Base-by-base conservation (phyloP, 805 yeast species). In the Hagleromyces aurorensis region DNA sequence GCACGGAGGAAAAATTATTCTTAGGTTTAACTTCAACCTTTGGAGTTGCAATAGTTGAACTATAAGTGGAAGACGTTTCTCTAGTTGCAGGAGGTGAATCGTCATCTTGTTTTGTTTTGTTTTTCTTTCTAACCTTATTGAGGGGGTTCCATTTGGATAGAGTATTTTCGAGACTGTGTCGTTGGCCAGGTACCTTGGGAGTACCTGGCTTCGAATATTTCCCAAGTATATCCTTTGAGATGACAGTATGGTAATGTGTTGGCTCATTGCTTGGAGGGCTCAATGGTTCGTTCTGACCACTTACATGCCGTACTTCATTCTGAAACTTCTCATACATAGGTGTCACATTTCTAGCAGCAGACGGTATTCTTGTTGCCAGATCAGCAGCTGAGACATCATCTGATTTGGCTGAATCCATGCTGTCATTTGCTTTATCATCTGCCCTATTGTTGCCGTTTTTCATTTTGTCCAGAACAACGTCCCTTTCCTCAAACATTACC, bases 401-500 rank as follows among this genome's bases (percentile, higher is more conserved):
- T 14, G 23, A 17, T 10, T 23, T 23, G 19, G 21, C 19, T 10
- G 25, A 25, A 6, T 28, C 11, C 4, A 33, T 21, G 12, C 29
- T 25, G 10, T 23, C 27, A 21, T 30, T 27, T 17, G 24, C 31
- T 16, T 29, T 20, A 20, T 12, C 37, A 24, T 21, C 36, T 24
- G 7, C 23, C 14, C 26, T 40, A 27, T n/a, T 43, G 38, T 33
- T 50, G 46, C 19, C 35, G n/a, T 28, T 22, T 15, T 29, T 38
- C 29, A 29, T 36, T 26, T 28, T 37, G 23, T 51, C 53, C 33
- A 37, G 36, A 23, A 38, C 40, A 3, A 74, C 57, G 32, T 73
- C 71, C 35, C 71, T 70, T 50, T 82, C 93, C 38, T 83, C 80
- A 12, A 82, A 63, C 10, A 80, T 70, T 15, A 81, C 69, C 91